Conservation (phyloP, 768 basidiomycete species). For the Mycena chlorophos region DNA sequence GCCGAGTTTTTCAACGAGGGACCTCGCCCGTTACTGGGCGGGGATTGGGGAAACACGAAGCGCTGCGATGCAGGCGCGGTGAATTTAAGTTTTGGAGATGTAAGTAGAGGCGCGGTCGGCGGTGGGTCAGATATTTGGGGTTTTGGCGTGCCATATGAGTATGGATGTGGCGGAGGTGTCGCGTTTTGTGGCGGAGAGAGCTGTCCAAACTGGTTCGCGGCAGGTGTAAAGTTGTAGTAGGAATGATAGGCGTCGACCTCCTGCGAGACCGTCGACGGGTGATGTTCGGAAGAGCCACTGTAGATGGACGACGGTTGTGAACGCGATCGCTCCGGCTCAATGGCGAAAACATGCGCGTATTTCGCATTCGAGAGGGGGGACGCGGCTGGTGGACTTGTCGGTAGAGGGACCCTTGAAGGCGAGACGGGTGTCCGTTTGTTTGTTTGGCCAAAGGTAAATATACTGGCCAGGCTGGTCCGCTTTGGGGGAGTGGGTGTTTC, state of each 20-base stretch:
- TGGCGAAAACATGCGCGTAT: conserved; percentile 9
- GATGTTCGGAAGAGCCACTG: conserved; percentile 18
- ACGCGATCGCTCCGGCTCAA: conserved; percentile 2
- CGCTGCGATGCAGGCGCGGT: conserved; percentile 19
- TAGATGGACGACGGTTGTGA: conserved; percentile 17
- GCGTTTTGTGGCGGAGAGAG: conserved; percentile 19
- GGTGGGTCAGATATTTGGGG: conserved; percentile 27
- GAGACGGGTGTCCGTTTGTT: conserved; percentile 27
- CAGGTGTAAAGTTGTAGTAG: conserved; percentile 19
- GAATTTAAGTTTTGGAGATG: conserved; percentile 32
- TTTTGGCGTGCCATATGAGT: conserved; percentile 42
- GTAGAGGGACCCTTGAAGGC: conserved; percentile 20
- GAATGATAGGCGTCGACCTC: conserved; percentile 20
- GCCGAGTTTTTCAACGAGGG: conserved; percentile 49
- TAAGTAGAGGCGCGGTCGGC: conserved; percentile 23
- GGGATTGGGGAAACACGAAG: conserved; percentile 14
- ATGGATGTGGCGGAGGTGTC: conserved; percentile 44
- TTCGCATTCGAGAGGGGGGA: not conserved
- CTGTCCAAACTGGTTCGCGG: conserved; percentile 16
- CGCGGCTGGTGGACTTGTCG: conserved; percentile 12
- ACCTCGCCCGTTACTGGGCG: not conserved
- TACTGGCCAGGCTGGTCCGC: conserved; percentile 53
- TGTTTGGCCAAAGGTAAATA: conserved; percentile 49
- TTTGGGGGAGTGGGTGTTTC: conserved; percentile 28
- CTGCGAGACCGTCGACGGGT: conserved; percentile 11